Evolutionary conservation across 805 yeast species (phyloP), one percentile per base, ranked within the genome.

Genomic region (Pachysolen tannophilus): DNA sequence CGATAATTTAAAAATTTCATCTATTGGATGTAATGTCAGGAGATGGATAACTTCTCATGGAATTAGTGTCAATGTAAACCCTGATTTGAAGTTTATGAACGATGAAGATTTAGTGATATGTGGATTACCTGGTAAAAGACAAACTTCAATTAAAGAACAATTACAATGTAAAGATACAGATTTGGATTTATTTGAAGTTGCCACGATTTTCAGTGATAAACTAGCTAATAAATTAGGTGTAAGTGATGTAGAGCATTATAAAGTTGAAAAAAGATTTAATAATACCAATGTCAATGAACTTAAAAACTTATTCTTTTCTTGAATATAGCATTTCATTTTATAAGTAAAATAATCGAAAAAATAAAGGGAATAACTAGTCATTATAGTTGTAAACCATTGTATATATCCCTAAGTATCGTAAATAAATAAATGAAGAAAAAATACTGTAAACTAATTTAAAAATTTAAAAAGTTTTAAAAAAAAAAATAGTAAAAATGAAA

Each of bases 41-140:
- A 62, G 96, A 39, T 77, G 82, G 9, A 69, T 92, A 21, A 85
- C 97, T 0, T 77, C 92, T 1, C 95, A 88, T 59, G 98, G 99
- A 0, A 65, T 90, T 11, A 84, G 90, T 1, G 68, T 92, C 29
- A 92, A 92, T 51, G 78, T 83, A 3, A 42, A 50, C 21, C 86
- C 95, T 1, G 87, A 87, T 48, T 64, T 86, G 29, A 66, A 72
- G 26, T 82, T 69, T 57, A 67, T 90, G 46, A 80, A 85, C 40
- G 63, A 66, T 20, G 49, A 62, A 1, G 58, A 69, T 1, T 74
- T 84, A 43, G 78, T 75, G 5, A 84, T 94, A 69, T 92, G 98
- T 61, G 97, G 97, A 2, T 61, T 88, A 23, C 75, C 81, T 0
- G 74, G 70, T 6, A 68, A 69, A 28, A 45, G 46, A n/a, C 81